phyloP scores from a whole-genome alignment of 257 asterid genomes.

The Capsicum pubescens region DNA sequence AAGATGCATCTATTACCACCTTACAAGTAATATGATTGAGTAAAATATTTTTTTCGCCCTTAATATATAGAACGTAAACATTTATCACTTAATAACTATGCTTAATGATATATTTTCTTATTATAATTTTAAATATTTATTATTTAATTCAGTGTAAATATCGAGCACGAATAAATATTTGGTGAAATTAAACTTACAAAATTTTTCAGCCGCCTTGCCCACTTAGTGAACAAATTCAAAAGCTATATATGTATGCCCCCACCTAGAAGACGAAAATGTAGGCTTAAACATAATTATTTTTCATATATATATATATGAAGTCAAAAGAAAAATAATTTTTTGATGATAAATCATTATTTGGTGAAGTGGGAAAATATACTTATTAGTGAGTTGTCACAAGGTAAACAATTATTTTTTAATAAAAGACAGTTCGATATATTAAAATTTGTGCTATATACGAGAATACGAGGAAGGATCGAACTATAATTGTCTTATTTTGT shows the following conservation, averaged over 20 bases:
- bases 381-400: background rate
- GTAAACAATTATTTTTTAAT: background rate
- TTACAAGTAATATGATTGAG: too few species aligned
- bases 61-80: too few species aligned
- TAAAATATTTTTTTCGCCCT: too few species aligned
- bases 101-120: too few species aligned
- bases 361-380: conserved; percentile 11
- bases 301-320: background rate
- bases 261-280: background rate
- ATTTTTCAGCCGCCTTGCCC: background rate
- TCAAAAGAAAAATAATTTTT: background rate
- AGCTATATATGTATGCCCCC: background rate
- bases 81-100: too few species aligned
- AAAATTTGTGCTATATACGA: too few species aligned
- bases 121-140: too few species aligned
- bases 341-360: background rate
- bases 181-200: background rate
- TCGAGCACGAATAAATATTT: background rate
- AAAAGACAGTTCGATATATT: too few species aligned
- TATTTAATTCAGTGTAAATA: too few species aligned
- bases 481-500: too few species aligned
- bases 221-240: conserved; percentile 11
- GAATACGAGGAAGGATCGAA: too few species aligned
- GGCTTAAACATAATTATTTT: background rate
- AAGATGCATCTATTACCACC: too few species aligned